Conservation (phyloP, 352 stramenopile genomes). For the Phytophthora citrophthora region DNA sequence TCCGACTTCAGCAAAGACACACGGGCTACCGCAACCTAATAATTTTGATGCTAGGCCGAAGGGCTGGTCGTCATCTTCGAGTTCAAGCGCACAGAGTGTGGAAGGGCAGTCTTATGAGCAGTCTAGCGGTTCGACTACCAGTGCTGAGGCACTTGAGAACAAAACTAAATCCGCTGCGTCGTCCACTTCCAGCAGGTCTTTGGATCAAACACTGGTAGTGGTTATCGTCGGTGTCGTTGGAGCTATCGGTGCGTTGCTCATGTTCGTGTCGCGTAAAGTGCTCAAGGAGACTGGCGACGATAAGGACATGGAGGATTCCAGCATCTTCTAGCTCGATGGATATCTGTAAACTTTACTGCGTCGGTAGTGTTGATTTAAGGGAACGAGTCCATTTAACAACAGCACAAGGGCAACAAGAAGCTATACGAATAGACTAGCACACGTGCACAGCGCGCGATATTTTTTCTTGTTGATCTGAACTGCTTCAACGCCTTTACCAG, state of each 20-base stretch:
- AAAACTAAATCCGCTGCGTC: slow-evolving; percentile 18
- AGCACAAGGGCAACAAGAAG: slow-evolving; percentile 29
- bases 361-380: slow-evolving; percentile 23
- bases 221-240: slow-evolving; percentile 64
- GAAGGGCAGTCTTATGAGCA: slow-evolving; percentile 17
- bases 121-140: slow-evolving; percentile 5
- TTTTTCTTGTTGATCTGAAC: slow-evolving; percentile 29
- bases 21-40: slow-evolving; percentile 4
- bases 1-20: not conserved
- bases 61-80: slow-evolving; percentile 6
- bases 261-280: slow-evolving; percentile 63
- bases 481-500: slow-evolving; percentile 9
- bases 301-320: slow-evolving; percentile 31
- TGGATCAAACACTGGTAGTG: slow-evolving; percentile 62
- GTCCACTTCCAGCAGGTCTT: slow-evolving; percentile 25
- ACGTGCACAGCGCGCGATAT: slow-evolving; percentile 20
- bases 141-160: slow-evolving; percentile 26
- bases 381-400: slow-evolving; percentile 7
- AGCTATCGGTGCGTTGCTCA: slow-evolving; percentile 53
- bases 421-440: slow-evolving; percentile 32
- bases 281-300: slow-evolving; percentile 57
- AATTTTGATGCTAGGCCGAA: slow-evolving; percentile 4
- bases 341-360: slow-evolving; percentile 38
- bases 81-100: slow-evolving; percentile 10
- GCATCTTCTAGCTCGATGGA: slow-evolving; percentile 31